A percentile compares a stretch with the other conserved stretches of the same genome.
phyloP scores from a whole-genome alignment of 2,329 filamentous ascomycete species.

The Metarhizium brunneum region DNA sequence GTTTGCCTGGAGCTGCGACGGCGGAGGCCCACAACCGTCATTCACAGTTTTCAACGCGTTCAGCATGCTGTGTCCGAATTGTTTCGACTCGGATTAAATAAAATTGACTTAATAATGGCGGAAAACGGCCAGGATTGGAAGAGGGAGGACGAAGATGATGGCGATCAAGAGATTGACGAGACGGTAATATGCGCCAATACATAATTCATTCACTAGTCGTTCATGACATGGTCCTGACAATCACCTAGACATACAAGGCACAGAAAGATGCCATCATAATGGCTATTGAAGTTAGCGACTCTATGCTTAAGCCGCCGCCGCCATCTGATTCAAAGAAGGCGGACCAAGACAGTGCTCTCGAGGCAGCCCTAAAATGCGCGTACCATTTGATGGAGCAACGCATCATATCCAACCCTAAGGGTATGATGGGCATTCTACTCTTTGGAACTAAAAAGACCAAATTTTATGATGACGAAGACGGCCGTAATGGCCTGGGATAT shows the following conservation, averaged over 20 bases:
- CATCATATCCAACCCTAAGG: constrained; percentile 91
- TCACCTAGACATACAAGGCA: constrained; percentile 67
- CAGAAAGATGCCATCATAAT: constrained; percentile 98
- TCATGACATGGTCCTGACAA: background rate
- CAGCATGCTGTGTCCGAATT: background rate
- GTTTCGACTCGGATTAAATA: background rate
- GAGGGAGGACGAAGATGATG: constrained; percentile 56
- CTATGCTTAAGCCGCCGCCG: constrained; percentile 68
- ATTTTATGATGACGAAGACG: constrained; percentile 59
- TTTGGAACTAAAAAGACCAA: constrained; percentile 84
- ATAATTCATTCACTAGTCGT: background rate
- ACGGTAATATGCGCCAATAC: constrained; percentile 32
- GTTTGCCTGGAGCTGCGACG: constrained; percentile 21
- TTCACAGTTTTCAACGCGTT: background rate
- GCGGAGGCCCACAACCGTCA: constrained; percentile 8
- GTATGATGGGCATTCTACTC: constrained; percentile 92
- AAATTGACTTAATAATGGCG: constrained; percentile 16
- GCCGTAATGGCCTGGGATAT: constrained; percentile 54
- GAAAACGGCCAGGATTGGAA: constrained; percentile 32
- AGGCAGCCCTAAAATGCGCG: constrained; percentile 85
- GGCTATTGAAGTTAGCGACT: constrained; percentile 82
- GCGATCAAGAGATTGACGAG: constrained; percentile 50
- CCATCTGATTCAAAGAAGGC: constrained; percentile 62
- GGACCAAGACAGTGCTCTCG: constrained; percentile 66
- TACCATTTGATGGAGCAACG: constrained; percentile 96